Evolutionary conservation across 1,284 basidiomycete genomes (phyloP), one percentile per base, ranked within the genome.

Genomic region (Athelia psychrophila): DNA sequence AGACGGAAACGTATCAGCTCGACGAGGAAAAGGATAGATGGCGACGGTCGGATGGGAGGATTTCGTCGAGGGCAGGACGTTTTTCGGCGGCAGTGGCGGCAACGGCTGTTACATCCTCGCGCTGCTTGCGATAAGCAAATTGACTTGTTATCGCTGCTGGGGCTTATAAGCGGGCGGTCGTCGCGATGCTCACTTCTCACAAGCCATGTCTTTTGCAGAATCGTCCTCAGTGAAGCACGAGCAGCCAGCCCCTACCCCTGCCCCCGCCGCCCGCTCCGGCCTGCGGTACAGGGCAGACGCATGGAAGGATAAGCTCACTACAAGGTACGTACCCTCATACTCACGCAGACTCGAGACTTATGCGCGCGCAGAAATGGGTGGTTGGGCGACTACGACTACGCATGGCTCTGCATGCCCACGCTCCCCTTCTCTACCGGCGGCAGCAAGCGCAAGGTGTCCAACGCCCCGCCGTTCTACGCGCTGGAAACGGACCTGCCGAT

Each of bases 341-440:
- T 42, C n/a, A 42, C 6, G 5, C n/a, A 5, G 16, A 6, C n/a
- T 42, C 6, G 38, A 16, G n/a, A n/a, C n/a, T 42, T 42, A 22
- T 42, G 20, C 6, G 20, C 38, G 20, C 8, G 20, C 20, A 71
- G 67, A 51, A 70, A 85, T 47, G 88, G 89, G 6, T 92, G 89
- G 89, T 53, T 91, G 20, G 88, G 88, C 1, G 84, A 88, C 62
- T 91, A 90, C 61, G 80, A 91, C 67, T 91, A 88, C 62, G 76
- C 71, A 13, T 88, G 84, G 83, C 75, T 91, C 53, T 88, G 86
- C 60, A 77, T 71, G 20, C 88, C 88, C 2, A 70, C 73, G 1
- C 67, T 89, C 2, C 88, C 87, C 0, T 87, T 80, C 60, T 57
- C 68, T 49, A 63, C 61, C 52, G 47, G 59, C 58, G 67, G 63